A percentile compares a stretch with the other conserved stretches of the same genome.
These are phyloP conservation scores for Umbelopsis sp. DNA, from an alignment of 371 early-diverging fungal species.

Conservation along the genomic window DNA sequence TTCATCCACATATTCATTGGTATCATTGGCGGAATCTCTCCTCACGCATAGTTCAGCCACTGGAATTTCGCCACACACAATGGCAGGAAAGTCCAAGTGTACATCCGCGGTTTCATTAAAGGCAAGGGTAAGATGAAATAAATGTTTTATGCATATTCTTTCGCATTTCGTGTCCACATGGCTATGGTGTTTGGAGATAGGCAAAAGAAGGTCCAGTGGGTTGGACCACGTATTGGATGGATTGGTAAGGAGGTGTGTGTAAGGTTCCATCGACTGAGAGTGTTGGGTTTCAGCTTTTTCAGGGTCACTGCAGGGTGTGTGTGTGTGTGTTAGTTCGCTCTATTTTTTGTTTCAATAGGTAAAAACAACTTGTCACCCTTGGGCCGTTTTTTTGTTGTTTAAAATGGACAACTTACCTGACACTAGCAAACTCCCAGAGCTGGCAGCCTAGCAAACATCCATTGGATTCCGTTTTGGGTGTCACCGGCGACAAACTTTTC, in stretches of 20 bases:
- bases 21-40: not conserved
- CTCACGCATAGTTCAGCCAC: not conserved
- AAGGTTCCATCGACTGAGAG: slow-evolving; percentile 2
- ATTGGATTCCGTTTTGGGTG: not conserved
- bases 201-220: not conserved
- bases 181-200: not conserved
- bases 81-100: slow-evolving; percentile 2
- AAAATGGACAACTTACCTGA: not conserved
- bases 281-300: slow-evolving; percentile 9
- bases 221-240: slow-evolving; percentile 11
- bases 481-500: not conserved
- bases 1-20: not conserved
- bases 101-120: slow-evolving; percentile 10
- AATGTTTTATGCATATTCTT: slow-evolving; percentile 11
- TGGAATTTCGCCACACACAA: not conserved
- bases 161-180: slow-evolving; percentile 9
- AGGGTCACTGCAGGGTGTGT: slow-evolving; percentile 1
- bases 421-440: slow-evolving; percentile 14
- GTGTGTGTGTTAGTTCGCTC: not conserved
- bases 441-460: slow-evolving; percentile 12
- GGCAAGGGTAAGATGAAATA: slow-evolving; percentile 5
- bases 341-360: too few relatives aligned
- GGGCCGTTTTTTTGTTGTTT: not conserved
- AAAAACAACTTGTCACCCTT: too few relatives aligned
- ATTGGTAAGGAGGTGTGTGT: slow-evolving; percentile 6